These are phyloP conservation scores for Ceratobasidium sp. DNA, from an alignment of 1,284 basidiomycete genomes.

Conservation along the genomic window DNA sequence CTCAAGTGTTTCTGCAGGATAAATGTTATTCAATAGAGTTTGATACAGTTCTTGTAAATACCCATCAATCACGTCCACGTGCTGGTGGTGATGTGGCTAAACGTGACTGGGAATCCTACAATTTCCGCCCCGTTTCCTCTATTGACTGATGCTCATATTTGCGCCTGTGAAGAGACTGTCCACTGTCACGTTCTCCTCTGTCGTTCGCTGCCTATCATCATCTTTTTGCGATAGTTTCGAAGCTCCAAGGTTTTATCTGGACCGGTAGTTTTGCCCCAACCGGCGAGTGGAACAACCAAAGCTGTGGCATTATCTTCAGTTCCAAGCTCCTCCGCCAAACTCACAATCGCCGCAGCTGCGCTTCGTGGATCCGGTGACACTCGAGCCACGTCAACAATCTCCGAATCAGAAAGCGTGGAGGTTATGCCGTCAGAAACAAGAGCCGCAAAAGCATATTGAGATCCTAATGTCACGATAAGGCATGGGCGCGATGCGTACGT, in stretches of 20 bases:
- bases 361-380: constrained; percentile 72
- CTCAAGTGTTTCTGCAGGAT: too few relatives aligned
- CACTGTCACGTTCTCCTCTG: constrained; percentile 68
- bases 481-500: background rate
- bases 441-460: constrained; percentile 79
- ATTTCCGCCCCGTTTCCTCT: too few relatives aligned
- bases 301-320: constrained; percentile 92
- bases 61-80: too few relatives aligned
- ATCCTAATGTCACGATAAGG: constrained; percentile 55
- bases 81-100: too few relatives aligned
- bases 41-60: too few relatives aligned
- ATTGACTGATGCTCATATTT: too few relatives aligned
- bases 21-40: too few relatives aligned
- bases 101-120: too few relatives aligned
- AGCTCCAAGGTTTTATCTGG: constrained; percentile 82
- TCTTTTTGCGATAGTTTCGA: constrained; percentile 78
- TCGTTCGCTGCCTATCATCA: constrained; percentile 61
- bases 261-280: constrained; percentile 85
- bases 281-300: constrained; percentile 90
- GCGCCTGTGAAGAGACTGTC: background rate
- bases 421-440: constrained; percentile 92
- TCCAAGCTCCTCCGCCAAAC: constrained; percentile 90
- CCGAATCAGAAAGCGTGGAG: constrained; percentile 89
- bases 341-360: constrained; percentile 84
- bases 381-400: constrained; percentile 90